These are phyloP conservation scores for Nigrograna mackinnonii DNA, from an alignment of 2,329 filamentous ascomycete species.

Conservation along the genomic window DNA sequence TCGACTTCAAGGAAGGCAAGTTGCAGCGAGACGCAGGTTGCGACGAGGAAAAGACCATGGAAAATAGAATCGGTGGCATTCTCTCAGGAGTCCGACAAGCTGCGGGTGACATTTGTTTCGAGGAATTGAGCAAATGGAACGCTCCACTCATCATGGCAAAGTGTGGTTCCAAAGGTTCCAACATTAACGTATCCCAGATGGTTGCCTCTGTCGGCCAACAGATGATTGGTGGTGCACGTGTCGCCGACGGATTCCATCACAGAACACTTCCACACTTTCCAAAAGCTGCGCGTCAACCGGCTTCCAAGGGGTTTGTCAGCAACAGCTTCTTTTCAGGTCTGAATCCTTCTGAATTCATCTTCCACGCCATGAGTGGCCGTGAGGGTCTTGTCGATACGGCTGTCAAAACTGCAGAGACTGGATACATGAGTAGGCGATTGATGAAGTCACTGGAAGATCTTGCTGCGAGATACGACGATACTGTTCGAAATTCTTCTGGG, in stretches of 20 bases:
- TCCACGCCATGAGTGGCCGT: conserved; percentile 97
- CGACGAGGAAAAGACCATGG: conserved; percentile 88
- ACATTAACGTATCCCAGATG: conserved; percentile 99
- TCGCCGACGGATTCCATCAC: conserved; percentile 95
- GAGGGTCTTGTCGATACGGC: conserved; percentile 98
- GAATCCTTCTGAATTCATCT: conserved; percentile 89
- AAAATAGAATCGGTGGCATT: conserved; percentile 87
- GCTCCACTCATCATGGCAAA: conserved; percentile 95
- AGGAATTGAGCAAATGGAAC: conserved; percentile 87
- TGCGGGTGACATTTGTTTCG: conserved; percentile 88
- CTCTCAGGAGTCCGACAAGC: conserved; percentile 89
- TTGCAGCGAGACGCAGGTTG: conserved; percentile 87
- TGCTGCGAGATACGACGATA: conserved; percentile 91
- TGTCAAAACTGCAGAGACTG: conserved; percentile 97
- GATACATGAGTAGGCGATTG: conserved; percentile 96
- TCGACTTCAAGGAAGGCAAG: conserved; percentile 76
- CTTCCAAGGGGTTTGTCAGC: conserved; percentile 92
- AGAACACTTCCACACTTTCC: conserved; percentile 93
- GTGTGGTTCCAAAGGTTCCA: conserved; percentile 94
- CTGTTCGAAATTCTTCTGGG: conserved; percentile 86
- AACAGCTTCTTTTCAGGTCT: conserved; percentile 98
- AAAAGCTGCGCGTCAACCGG: conserved; percentile 88
- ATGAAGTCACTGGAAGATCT: conserved; percentile 99
- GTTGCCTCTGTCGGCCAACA: conserved; percentile 96
- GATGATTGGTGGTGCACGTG: conserved; percentile 92